Base-by-base conservation (phyloP, 805 yeast genomes). In the Suhomyces emberorum region DNA sequence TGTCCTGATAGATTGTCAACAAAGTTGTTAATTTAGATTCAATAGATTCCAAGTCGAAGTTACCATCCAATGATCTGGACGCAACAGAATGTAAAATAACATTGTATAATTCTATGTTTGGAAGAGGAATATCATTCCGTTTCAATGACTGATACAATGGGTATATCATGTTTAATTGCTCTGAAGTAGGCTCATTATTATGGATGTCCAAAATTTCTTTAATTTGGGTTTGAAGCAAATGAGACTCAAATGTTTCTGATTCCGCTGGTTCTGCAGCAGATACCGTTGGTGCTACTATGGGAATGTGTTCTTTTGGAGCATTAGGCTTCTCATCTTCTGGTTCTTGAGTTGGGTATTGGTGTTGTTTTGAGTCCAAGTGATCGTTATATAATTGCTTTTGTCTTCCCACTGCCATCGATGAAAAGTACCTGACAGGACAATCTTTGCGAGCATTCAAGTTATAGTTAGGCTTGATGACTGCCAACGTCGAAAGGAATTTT, bases 1-100 rank as follows among this genome's bases (percentile, higher is more conserved):
- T 61, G 48, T 81, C 88, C 34, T 83, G 84, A 52, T 83, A 83
- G 23, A 81, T 78, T 15, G 77, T 80, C 44, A 83, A 60, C 39
- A 83, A 54, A 36, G 72, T 76, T 2, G 85, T 81, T 53, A 83
- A 65, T 51, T 73, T 75, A 30, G 71, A 72, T 52, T 83, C 88
- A 5, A 76, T 57, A 17, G 79, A 65, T 43, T 44, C 55, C 4
- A 61, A 38, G 3, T 48, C 35, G 3, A 30, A 8, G 15, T 55
- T 60, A 3, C 43, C 32, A 38, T 74, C 74, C 25, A 76, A 57
- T 3, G 64, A 49, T 55, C 93, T 69, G 28, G 55, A 42, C 10
- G 72, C 57, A 8, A 83, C 69, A 1, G 88, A 79, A 15, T 61
- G 55, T 29, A 83, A 58, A 4, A 83, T 77, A 12, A 71, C 59